Base-by-base conservation (phyloP, 108 stramenopile species). In the Mayamaea pseudoterrestris region DNA sequence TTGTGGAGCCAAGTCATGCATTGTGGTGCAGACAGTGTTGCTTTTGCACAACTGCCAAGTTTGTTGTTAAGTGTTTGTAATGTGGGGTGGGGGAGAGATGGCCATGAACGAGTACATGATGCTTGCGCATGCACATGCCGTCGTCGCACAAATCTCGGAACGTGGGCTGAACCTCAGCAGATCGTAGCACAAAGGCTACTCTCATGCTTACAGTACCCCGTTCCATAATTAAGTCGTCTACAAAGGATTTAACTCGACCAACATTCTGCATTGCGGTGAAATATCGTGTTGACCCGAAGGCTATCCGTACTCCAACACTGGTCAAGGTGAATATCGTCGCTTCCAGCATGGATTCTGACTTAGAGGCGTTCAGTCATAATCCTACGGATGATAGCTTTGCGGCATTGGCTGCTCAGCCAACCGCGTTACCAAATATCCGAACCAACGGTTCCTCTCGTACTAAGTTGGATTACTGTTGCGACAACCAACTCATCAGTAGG, bases 371-470 rank as follows among this genome's bases (percentile, higher is more conserved):
- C 86, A 83, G 80, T 80, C 80, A 88, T 80, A 76, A 88, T 88
- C 85, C 78, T 78, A 76, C 78, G 74, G 80, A 88, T 83, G 86
- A 72, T 83, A 88, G 80, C 81, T 83, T 88, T 75, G 80, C 74
- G 78, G 78, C 84, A 81, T 78, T 87, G 77, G 80, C 84, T 87
- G 49, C 72, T 79, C 80, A 81, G 69, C 77, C 77, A 87, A 81
- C 80, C 67, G 73, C 75, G 73, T 83, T 80, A 89, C 87, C 92
- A 89, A 93, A 66, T 88, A 84, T 89, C 86, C 73, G 83, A 88
- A 86, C 83, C 91, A 93, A 88, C 83, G 87, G 84, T 93, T 93
- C 91, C 87, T 93, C 91, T 93, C 84, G 91, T 89, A 93, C 91
- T 89, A 93, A 93, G 84, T 86, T 93, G 82, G 81, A 93, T 89